phyloP scores from a whole-genome alignment of 2,329 filamentous ascomycete species.

The Aureobasidium namibiae region DNA sequence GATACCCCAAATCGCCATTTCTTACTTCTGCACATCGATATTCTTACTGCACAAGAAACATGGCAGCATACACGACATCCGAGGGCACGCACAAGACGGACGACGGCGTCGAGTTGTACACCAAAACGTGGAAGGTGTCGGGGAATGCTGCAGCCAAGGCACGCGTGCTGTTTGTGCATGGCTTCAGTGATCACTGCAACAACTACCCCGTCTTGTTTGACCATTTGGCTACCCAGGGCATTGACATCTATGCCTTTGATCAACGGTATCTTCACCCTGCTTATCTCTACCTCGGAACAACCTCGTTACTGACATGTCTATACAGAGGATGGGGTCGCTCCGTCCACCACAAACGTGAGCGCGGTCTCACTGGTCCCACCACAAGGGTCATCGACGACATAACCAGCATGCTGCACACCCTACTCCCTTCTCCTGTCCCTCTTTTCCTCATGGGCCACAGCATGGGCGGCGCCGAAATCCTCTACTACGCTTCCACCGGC shows the following conservation, averaged over 20 bases:
- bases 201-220: slow-evolving; percentile 70
- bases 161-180: slow-evolving; percentile 75
- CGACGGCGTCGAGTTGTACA: slow-evolving; percentile 50
- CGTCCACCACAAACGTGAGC: slow-evolving; percentile 52
- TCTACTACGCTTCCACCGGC: slow-evolving; percentile 49
- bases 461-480: slow-evolving; percentile 76
- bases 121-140: slow-evolving; percentile 52
- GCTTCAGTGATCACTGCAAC: slow-evolving; percentile 77
- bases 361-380: slow-evolving; percentile 68
- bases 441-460: slow-evolving; percentile 84
- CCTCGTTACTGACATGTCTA: background rate
- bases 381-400: slow-evolving; percentile 67
- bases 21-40: background rate
- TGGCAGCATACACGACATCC: slow-evolving; percentile 1
- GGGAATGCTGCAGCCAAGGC: slow-evolving; percentile 44
- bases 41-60: background rate
- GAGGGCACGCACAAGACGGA: slow-evolving; percentile 45
- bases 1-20: too few relatives aligned
- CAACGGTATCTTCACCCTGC: slow-evolving; percentile 43
- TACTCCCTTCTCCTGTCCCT: slow-evolving; percentile 45
- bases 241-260: slow-evolving; percentile 71
- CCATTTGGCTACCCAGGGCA: slow-evolving; percentile 58
- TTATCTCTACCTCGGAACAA: background rate
- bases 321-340: slow-evolving; percentile 69
- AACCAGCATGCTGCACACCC: slow-evolving; percentile 60